Evolutionary conservation across 192 early-diverging fungal genomes (phyloP).

Genomic region (Rhizophlyctis rosea): DNA sequence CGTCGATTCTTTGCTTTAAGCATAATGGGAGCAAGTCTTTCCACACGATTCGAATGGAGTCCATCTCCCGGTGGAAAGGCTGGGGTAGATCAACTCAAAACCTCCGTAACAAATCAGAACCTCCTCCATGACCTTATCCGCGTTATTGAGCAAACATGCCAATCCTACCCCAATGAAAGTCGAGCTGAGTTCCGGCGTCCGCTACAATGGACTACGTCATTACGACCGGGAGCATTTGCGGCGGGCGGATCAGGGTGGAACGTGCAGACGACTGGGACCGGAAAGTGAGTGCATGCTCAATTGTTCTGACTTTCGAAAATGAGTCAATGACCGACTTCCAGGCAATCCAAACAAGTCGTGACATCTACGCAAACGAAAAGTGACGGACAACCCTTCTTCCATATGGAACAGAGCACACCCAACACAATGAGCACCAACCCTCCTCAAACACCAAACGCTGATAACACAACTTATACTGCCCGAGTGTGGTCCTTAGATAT

Average conservation of each 20-base stretch:
- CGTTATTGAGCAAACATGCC: constrained; percentile 43
- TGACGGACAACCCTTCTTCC: constrained; percentile 48
- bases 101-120: constrained; percentile 44
- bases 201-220: constrained; percentile 37
- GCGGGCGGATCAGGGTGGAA: constrained; percentile 8
- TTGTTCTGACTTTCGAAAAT: neutral
- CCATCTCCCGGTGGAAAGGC: neutral
- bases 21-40: constrained; percentile 48
- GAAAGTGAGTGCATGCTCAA: neutral
- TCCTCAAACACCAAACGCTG: constrained; percentile 5
- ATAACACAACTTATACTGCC: constrained; percentile 25
- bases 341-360: constrained; percentile 31
- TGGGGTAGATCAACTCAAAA: constrained; percentile 28
- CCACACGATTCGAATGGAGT: constrained; percentile 37
- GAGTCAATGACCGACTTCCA: neutral
- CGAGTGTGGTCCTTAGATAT: constrained; percentile 43
- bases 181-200: constrained; percentile 48
- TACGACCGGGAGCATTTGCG: constrained; percentile 36
- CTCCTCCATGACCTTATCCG: constrained; percentile 46
- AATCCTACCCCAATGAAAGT: constrained; percentile 41
- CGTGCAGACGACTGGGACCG: neutral
- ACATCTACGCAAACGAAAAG: constrained; percentile 26
- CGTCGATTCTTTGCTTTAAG: no score
- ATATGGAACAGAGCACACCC: constrained; percentile 32
- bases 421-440: no score